Percentiles rank a stretch among this genome's conserved stretches.
Conservation (phyloP, 2,329 filamentous ascomycete genomes). For the Lasiodiplodia citricola region DNA sequence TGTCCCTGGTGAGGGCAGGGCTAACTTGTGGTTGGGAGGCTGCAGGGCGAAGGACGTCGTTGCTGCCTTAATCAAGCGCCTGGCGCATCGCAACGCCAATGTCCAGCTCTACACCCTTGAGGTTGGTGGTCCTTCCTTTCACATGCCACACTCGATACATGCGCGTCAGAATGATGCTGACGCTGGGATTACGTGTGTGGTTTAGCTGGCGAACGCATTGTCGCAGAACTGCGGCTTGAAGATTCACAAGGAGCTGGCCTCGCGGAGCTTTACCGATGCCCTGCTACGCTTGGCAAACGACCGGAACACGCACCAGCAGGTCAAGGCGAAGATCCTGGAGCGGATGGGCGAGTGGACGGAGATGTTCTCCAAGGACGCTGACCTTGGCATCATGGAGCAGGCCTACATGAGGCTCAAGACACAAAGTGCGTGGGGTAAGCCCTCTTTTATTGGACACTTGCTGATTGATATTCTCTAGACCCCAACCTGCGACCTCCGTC, state of each 20-base stretch:
- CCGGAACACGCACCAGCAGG: slow-evolving; percentile 92
- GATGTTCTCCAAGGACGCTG: slow-evolving; percentile 88
- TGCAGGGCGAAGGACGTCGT: slow-evolving; percentile 78
- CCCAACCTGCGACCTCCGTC: slow-evolving; percentile 90
- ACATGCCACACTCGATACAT: background rate
- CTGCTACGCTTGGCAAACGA: slow-evolving; percentile 89
- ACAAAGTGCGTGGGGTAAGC: slow-evolving; percentile 53
- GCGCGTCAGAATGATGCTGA: background rate
- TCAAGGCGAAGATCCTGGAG: slow-evolving; percentile 96
- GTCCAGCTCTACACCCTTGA: slow-evolving; percentile 95
- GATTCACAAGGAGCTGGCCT: slow-evolving; percentile 89
- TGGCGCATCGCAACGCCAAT: slow-evolving; percentile 93
- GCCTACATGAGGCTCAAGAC: slow-evolving; percentile 87
- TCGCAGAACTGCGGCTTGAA: slow-evolving; percentile 88
- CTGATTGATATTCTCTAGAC: slow-evolving; percentile 61
- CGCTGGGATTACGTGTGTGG: background rate
- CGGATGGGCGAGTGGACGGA: slow-evolving; percentile 96
- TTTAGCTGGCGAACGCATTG: slow-evolving; percentile 82
- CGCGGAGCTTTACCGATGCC: slow-evolving; percentile 91
- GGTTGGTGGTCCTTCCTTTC: slow-evolving; percentile 48
- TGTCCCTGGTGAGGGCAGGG: background rate
- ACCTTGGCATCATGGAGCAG: slow-evolving; percentile 96
- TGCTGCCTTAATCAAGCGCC: slow-evolving; percentile 86
- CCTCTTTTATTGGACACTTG: background rate
- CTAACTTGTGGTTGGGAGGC: slow-evolving; percentile 11